phyloP scores from a whole-genome alignment of 768 basidiomycete genomes.

The Chiua virens region DNA sequence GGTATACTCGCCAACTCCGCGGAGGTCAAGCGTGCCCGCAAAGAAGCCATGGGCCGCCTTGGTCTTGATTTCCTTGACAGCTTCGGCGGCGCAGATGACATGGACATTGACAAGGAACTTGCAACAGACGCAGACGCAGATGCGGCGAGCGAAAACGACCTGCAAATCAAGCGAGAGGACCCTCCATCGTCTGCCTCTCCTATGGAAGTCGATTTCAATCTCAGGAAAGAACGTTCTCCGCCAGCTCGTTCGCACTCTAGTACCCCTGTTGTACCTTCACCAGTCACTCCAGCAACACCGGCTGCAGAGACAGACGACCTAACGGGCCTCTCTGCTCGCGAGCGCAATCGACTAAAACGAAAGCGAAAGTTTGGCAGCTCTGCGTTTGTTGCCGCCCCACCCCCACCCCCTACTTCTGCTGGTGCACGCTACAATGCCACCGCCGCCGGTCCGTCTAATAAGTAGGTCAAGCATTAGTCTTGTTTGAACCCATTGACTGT shows the following conservation, averaged over 20 bases:
- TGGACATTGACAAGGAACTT: slow-evolving; percentile 85
- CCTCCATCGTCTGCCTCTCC: slow-evolving; percentile 35
- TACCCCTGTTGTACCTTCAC: slow-evolving; percentile 48
- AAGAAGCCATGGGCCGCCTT: slow-evolving; percentile 84
- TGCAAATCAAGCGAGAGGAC: slow-evolving; percentile 41
- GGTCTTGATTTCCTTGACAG: slow-evolving; percentile 85
- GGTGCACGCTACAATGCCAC: slow-evolving; percentile 64
- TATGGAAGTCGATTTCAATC: slow-evolving; percentile 45
- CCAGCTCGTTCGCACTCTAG: slow-evolving; percentile 45
- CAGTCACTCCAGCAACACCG: slow-evolving; percentile 41
- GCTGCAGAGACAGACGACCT: slow-evolving; percentile 43
- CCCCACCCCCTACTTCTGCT: slow-evolving; percentile 54
- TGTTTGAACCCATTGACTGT: slow-evolving; percentile 4
- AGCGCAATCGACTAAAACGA: slow-evolving; percentile 90
- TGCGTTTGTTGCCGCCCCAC: slow-evolving; percentile 75
- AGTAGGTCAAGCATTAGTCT: slow-evolving; percentile 37
- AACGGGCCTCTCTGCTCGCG: slow-evolving; percentile 78
- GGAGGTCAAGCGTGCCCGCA: slow-evolving; percentile 85
- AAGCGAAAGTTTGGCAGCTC: slow-evolving; percentile 88
- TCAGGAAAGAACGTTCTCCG: slow-evolving; percentile 40
- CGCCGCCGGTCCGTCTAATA: slow-evolving; percentile 57
- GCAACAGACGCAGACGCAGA: slow-evolving; percentile 56
- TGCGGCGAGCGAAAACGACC: slow-evolving; percentile 42
- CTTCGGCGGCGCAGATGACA: slow-evolving; percentile 69
- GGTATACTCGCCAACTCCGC: slow-evolving; percentile 70